Percentiles rank a stretch among this genome's conserved stretches.
These are phyloP conservation scores for Tremella fuciformis DNA, from an alignment of 768 basidiomycete species.

Conservation along the genomic window DNA sequence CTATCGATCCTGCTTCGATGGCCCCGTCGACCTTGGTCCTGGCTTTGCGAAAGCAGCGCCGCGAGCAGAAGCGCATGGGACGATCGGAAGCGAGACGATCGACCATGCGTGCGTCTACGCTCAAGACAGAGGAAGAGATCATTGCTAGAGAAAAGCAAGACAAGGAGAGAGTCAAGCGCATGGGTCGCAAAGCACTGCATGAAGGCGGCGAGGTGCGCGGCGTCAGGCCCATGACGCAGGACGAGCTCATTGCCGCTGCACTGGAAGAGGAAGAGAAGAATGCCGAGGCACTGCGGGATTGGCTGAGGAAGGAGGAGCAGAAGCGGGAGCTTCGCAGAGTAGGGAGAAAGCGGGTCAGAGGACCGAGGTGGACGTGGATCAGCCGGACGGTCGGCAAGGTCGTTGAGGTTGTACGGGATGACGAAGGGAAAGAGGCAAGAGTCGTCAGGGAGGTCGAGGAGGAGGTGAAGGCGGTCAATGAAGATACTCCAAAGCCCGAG, in stretches of 20 bases:
- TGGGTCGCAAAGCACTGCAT: constrained; percentile 34
- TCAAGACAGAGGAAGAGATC: constrained; percentile 39
- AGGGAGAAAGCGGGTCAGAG: constrained; percentile 44
- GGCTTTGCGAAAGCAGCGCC: constrained; percentile 34
- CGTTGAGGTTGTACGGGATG: constrained; percentile 23
- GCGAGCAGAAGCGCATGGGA: constrained; percentile 31
- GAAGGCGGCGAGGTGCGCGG: constrained; percentile 37
- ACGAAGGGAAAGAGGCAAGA: neutral
- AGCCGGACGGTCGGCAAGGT: constrained; percentile 43
- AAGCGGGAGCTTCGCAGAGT: constrained; percentile 38
- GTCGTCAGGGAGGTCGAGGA: too few species aligned
- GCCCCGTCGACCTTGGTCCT: constrained; percentile 42
- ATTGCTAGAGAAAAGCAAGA: constrained; percentile 24
- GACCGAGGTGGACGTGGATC: constrained; percentile 49
- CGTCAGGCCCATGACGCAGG: constrained; percentile 38
- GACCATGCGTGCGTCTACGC: constrained; percentile 38
- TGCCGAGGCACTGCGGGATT: constrained; percentile 41
- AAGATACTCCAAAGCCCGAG: neutral
- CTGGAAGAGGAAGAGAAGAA: constrained; percentile 49
- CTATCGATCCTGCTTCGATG: constrained; percentile 29
- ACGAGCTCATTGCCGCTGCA: constrained; percentile 47
- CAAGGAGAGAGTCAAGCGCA: constrained; percentile 13
- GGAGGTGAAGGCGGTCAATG: neutral
- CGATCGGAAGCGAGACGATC: constrained; percentile 39
- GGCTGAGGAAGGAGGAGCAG: constrained; percentile 49